Evolutionary conservation across 2,329 filamentous ascomycete species (phyloP), one percentile per base, ranked within the genome.

Genomic region (Microascus cirrosus): DNA sequence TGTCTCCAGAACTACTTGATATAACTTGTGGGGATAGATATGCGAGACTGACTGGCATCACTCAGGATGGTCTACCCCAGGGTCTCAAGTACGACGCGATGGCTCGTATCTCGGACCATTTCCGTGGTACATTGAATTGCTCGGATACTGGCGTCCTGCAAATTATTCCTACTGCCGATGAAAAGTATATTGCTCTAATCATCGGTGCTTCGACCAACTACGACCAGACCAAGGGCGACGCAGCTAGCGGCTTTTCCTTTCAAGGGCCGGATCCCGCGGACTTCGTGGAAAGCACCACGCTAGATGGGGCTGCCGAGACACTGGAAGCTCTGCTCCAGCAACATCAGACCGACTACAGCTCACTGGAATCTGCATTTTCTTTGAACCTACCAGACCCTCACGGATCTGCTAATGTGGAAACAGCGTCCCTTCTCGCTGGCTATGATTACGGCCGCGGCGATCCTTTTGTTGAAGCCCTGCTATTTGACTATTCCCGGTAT

Each of bases 401-500:
- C 5, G 63, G 64, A 12, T 80, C 78, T 0, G 65, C 69, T 2
- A 63, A 62, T 0, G 61, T 69, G 8, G 73, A 77, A 56, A 77
- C 74, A 0, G 61, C 66, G 45, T 20, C 2, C 2, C 59, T 75
- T 2, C 64, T 76, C 32, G 56, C 64, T 3, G 62, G 62, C 18
- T 72, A 74, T 39, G 62, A 66, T 39, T 62, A 66, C 4, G 62
- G 60, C n/a, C 51, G 62, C 0, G 73, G 76, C 1, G 75, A 83
- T 57, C 78, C 80, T 0, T 82, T 74, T 42, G 66, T 84, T 1
- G 78, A 82, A 55, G 71, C 69, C 2, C 67, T 82, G 1, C 70
- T 81, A 3, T 82, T 82, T 60, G 75, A 80, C 61, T 80, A 77
- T 54, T 74, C 73, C 4, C 73, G 77, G 7, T 76, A 83, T 57